phyloP scores from a whole-genome alignment of 2,329 filamentous ascomycete genomes.

The Hypoxylon sp. region DNA sequence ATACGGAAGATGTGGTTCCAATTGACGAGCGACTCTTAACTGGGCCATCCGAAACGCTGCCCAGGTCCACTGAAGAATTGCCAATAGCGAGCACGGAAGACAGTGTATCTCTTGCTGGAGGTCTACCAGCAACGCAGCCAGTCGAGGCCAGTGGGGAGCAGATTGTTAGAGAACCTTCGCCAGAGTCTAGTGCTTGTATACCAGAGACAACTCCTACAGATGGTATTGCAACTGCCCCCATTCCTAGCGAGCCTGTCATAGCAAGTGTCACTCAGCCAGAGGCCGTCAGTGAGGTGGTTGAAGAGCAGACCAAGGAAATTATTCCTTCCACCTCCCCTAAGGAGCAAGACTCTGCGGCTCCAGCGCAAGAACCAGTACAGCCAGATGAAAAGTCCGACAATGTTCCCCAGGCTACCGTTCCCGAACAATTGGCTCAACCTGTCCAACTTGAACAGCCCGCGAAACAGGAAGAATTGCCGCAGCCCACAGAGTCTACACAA shows the following conservation, averaged over 20 bases:
- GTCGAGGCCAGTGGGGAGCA: conserved; percentile 28
- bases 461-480: background rate
- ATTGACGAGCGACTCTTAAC: conserved; percentile 20
- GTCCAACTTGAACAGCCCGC: conserved; percentile 3
- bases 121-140: conserved; percentile 6
- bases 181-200: conserved; percentile 15
- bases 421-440: conserved; percentile 5
- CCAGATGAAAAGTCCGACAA: conserved; percentile 28
- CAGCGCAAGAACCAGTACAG: conserved; percentile 39
- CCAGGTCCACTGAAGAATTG: conserved; percentile 17
- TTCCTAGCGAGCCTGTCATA: conserved; percentile 13
- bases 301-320: conserved; percentile 19
- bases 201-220: conserved; percentile 21
- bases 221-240: conserved; percentile 11
- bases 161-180: conserved; percentile 9
- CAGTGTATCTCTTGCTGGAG: conserved; percentile 10
- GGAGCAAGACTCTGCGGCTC: conserved; percentile 35
- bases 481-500: background rate
- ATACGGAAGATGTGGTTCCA: conserved; percentile 11
- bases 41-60: conserved; percentile 3
- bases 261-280: conserved; percentile 22
- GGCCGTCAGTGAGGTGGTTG: conserved; percentile 7
- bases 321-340: conserved; percentile 8
- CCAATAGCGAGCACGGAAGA: conserved; percentile 19
- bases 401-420: background rate